Percentiles rank a stretch among this genome's conserved stretches.
Evolutionary conservation across 169 alveolate genomes (phyloP).

Genomic region (Amoebophrya sp.): DNA sequence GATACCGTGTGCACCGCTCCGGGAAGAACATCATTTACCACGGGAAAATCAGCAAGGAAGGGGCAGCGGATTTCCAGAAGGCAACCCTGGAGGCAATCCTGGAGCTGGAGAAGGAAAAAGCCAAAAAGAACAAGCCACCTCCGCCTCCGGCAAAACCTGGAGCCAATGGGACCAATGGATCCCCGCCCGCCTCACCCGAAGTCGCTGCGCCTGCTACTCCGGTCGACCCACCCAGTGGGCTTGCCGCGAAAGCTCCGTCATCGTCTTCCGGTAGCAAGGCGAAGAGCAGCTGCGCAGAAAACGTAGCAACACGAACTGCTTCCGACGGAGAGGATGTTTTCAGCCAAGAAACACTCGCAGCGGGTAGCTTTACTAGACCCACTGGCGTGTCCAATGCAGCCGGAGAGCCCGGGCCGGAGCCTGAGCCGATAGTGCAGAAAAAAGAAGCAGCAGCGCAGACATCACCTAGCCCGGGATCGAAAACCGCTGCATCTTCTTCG

Average conservation of each 20-base stretch:
- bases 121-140: background rate
- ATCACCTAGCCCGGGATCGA: too few species aligned
- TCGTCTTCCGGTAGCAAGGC: too few species aligned
- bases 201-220: background rate
- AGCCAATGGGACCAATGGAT: background rate
- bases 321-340: too few species aligned
- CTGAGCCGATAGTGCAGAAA: too few species aligned
- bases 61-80: slow-evolving; percentile 4
- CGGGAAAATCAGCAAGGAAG: background rate
- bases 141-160: background rate
- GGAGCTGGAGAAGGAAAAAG: background rate
- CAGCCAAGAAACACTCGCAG: too few species aligned
- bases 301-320: too few species aligned
- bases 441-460: too few species aligned
- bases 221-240: background rate
- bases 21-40: background rate
- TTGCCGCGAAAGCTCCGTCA: background rate
- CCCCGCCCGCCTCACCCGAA: background rate
- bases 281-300: too few species aligned
- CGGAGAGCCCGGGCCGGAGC: too few species aligned
- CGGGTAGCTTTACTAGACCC: too few species aligned
- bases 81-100: background rate
- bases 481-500: too few species aligned
- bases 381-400: too few species aligned
- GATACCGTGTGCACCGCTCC: background rate